Conservation (phyloP, 805 yeast species). For the Henningerozyma blattae region DNA sequence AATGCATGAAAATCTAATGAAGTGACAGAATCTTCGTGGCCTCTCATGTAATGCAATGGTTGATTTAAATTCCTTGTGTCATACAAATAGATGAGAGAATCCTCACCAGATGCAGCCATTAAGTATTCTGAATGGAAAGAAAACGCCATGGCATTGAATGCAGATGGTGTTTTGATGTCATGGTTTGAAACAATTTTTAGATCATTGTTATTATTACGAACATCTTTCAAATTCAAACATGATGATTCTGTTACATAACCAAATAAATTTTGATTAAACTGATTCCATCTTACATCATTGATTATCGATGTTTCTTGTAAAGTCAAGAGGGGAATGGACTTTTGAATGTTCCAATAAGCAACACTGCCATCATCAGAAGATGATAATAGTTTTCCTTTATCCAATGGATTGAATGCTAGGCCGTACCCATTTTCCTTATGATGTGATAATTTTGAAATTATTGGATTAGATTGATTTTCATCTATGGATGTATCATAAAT, state of each 20-base stretch:
- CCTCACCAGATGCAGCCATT: slow-evolving; percentile 59
- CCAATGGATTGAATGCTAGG: slow-evolving; percentile 46
- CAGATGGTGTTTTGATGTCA: slow-evolving; percentile 17
- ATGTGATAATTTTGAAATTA: slow-evolving; percentile 32
- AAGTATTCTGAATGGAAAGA: slow-evolving; percentile 49
- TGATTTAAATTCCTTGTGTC: slow-evolving; percentile 44
- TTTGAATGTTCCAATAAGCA: slow-evolving; percentile 50
- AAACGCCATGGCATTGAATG: slow-evolving; percentile 54
- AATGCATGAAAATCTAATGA: slow-evolving; percentile 68
- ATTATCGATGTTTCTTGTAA: slow-evolving; percentile 45
- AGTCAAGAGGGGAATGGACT: slow-evolving; percentile 15
- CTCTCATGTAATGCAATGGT: slow-evolving; percentile 59
- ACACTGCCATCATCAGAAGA: slow-evolving; percentile 56
- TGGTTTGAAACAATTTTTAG: neutral
- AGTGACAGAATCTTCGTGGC: slow-evolving; percentile 66
- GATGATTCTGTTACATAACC: slow-evolving; percentile 72
- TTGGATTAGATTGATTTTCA: slow-evolving; percentile 14
- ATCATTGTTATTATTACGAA: neutral
- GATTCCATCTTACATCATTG: slow-evolving; percentile 69
- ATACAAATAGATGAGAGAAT: slow-evolving; percentile 51
- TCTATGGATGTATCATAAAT: slow-evolving; percentile 34
- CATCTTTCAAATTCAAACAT: slow-evolving; percentile 29
- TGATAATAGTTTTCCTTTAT: slow-evolving; percentile 40
- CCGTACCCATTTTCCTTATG: slow-evolving; percentile 69
- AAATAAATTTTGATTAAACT: slow-evolving; percentile 35